phyloP scores from a whole-genome alignment of 2,329 filamentous ascomycete species.

The Fusarium tupiense region DNA sequence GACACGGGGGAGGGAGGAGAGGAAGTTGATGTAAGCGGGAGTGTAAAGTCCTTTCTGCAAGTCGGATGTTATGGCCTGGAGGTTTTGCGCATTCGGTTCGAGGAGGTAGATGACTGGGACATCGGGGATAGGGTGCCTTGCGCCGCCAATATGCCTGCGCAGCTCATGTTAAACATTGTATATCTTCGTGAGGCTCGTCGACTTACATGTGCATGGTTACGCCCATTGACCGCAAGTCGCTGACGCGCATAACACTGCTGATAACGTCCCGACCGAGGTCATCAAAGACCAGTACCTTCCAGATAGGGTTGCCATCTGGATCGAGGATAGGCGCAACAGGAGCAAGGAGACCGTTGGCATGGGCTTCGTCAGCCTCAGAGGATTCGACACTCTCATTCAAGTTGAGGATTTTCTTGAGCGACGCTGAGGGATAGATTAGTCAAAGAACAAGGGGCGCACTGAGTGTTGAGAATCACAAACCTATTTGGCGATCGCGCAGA shows the following conservation, averaged over 20 bases:
- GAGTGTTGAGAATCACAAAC: slow-evolving; percentile 40
- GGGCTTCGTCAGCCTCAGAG: slow-evolving; percentile 69
- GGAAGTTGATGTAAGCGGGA: slow-evolving; percentile 95
- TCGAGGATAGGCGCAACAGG: slow-evolving; percentile 84
- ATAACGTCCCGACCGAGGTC: slow-evolving; percentile 92
- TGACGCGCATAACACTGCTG: slow-evolving; percentile 93
- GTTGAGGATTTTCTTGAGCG: slow-evolving; percentile 95
- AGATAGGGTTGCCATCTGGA: slow-evolving; percentile 90
- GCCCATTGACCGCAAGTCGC: slow-evolving; percentile 91
- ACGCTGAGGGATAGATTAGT: slow-evolving; percentile 63
- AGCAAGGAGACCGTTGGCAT: slow-evolving; percentile 71
- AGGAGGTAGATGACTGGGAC: slow-evolving; percentile 97
- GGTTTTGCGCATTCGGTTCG: slow-evolving; percentile 84
- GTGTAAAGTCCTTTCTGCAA: slow-evolving; percentile 89
- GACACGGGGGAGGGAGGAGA: slow-evolving; percentile 89
- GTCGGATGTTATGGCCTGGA: slow-evolving; percentile 85
- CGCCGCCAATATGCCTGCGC: slow-evolving; percentile 78
- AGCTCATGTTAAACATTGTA: slow-evolving; percentile 40
- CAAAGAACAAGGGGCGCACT: not conserved
- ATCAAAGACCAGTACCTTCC: slow-evolving; percentile 98
- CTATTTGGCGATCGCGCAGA: slow-evolving; percentile 62
- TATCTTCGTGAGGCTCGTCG: not conserved
- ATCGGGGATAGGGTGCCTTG: slow-evolving; percentile 91
- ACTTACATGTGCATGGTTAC: slow-evolving; percentile 92
- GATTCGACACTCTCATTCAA: slow-evolving; percentile 79